Evolutionary conservation across 202 grass and related monocot species (phyloP), one percentile per base, ranked within the genome.

Genomic region (Schoenoplectus triqueter): DNA sequence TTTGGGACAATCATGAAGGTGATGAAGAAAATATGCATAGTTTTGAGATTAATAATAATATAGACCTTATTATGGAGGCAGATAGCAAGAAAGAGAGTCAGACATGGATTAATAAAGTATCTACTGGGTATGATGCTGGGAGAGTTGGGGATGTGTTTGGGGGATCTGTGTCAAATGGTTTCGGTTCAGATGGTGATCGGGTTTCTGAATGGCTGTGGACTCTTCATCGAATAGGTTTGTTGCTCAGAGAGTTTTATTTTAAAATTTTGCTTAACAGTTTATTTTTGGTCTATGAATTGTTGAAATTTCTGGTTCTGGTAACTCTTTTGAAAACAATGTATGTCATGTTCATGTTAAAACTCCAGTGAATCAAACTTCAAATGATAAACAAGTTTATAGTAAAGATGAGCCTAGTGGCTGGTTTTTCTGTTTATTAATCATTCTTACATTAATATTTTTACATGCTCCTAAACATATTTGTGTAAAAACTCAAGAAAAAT

Each of bases 171-270:
- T 87, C 90, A 9, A 88, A 82, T 69, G 63, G 81, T 80, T 86
- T 85, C 1, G 40, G 80, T 77, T 82, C 80, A 0, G 86, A 86
- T 82, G 92, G 92, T 85, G 93, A 98, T 84, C 88, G 87, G 81
- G 91, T 92, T 67, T 95, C 96, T 17, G 93, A 95, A 71, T 98
- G 96, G 96, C 85, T 98, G 64, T 98, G 96, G 96, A 98, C 93
- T 84, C 86, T 98, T 52, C 96, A 98, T 84, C 90, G 93, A 89
- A 98, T 98, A 57, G 96, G 96, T 98, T 92, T 80, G 78, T 59
- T 21, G 14, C 56, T 60, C 69, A 67, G 14, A 44, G 41, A 57
- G 22, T 78, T 73, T 64, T 57, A 21, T 84, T 44, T 31, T 51
- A 45, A 13, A 18, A 57, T 50, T 87, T 54, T 81, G 6, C 54